Conservation (phyloP, 106 monocot species). For the Narthecium ossifragum region DNA sequence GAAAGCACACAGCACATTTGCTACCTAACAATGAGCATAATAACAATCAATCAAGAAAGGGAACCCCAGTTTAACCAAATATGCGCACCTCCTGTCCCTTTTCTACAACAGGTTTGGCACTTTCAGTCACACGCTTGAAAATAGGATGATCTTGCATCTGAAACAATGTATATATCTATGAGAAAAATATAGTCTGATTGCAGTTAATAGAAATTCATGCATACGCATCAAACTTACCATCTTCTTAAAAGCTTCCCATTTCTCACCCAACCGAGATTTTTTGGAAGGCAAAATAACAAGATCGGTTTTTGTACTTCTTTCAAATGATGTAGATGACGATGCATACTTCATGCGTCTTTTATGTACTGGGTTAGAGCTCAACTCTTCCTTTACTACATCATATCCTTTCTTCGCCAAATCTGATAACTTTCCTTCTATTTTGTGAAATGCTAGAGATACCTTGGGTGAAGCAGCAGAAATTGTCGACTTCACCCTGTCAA, state of each 20-base stretch:
- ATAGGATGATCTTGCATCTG: slow-evolving; percentile 83
- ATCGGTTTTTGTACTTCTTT: slow-evolving; percentile 75
- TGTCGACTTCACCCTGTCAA: slow-evolving; percentile 50
- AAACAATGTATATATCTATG: no score
- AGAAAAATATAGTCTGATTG: no score
- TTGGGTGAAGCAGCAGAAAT: slow-evolving; percentile 51
- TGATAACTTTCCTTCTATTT: slow-evolving; percentile 55
- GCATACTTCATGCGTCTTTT: slow-evolving; percentile 41
- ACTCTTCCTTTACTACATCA: slow-evolving; percentile 71
- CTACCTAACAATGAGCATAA: neutral
- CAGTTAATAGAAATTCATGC: no score
- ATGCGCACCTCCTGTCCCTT: slow-evolving; percentile 84
- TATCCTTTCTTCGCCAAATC: slow-evolving; percentile 75
- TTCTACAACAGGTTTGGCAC: slow-evolving; percentile 70
- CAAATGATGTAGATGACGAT: slow-evolving; percentile 32
- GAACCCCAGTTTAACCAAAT: no score
- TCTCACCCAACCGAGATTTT: slow-evolving; percentile 63
- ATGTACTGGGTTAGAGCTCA: slow-evolving; percentile 42
- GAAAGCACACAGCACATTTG: neutral
- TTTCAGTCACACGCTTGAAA: slow-evolving; percentile 62
- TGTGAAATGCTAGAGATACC: slow-evolving; percentile 55
- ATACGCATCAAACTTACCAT: slow-evolving; percentile 62
- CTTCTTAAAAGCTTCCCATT: slow-evolving; percentile 87
- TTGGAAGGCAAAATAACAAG: slow-evolving; percentile 75
- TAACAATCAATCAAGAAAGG: neutral